Percentiles rank a stretch among this genome's conserved stretches.
These are phyloP conservation scores for Schizonepeta tenuifolia DNA, from an alignment of 257 asterid genomes.

Conservation along the genomic window DNA sequence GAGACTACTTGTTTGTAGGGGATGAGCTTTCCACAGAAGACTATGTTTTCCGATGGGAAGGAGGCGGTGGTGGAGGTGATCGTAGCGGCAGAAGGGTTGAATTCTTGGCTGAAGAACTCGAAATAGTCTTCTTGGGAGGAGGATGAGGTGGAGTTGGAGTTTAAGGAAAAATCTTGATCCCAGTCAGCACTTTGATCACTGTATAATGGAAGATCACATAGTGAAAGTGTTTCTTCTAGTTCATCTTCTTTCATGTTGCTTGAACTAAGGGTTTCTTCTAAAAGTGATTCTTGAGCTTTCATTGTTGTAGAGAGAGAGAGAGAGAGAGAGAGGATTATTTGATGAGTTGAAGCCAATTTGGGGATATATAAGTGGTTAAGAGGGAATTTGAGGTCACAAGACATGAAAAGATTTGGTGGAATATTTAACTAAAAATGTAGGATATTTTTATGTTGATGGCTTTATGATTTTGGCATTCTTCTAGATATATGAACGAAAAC, in stretches of 20 bases:
- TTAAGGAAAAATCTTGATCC: conserved; percentile 39
- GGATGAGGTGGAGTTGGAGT: conserved; percentile 38
- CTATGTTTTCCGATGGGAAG: conserved; percentile 44
- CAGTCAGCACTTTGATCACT: conserved; percentile 42
- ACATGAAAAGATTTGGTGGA: conserved; percentile 24
- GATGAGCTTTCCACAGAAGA: conserved; percentile 67
- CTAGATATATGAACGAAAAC: conserved; percentile 6
- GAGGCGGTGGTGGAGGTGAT: conserved; percentile 10
- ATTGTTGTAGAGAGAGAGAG: conserved; percentile 6
- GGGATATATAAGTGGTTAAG: neutral
- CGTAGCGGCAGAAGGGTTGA: conserved; percentile 8
- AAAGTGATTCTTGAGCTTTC: conserved; percentile 28
- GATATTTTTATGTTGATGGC: conserved; percentile 13
- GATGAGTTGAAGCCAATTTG: conserved; percentile 2
- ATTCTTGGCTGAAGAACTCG: conserved; percentile 45
- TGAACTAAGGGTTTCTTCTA: conserved; percentile 16
- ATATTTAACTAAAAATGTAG: neutral
- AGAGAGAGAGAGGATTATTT: neutral
- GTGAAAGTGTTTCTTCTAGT: conserved; percentile 61
- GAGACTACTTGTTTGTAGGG: conserved; percentile 35
- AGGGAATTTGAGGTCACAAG: neutral
- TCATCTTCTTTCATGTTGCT: conserved; percentile 24
- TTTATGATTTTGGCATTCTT: conserved; percentile 29
- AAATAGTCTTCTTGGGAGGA: conserved; percentile 40
- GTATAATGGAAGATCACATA: conserved; percentile 56